A percentile compares a stretch with the other conserved stretches of the same genome.
Conservation (phyloP, 345 rosid species). For the Eucalyptus caleyi region DNA sequence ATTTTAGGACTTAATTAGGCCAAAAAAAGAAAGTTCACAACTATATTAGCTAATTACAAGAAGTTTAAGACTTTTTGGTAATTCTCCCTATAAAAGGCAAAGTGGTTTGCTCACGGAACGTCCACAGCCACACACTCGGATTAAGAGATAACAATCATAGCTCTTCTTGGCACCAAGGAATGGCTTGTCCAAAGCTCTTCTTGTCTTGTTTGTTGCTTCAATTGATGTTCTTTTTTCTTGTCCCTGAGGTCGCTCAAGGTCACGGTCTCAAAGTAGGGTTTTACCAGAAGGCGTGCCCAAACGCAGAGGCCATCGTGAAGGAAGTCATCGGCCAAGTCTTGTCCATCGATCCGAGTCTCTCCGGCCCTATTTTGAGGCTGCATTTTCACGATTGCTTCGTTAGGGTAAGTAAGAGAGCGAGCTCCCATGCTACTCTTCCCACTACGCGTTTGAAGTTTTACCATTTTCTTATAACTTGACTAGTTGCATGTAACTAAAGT, state of each 20-base stretch:
- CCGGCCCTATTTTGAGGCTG: slow-evolving; percentile 55
- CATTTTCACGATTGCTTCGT: slow-evolving; percentile 83
- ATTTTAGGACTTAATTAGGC: too few species aligned
- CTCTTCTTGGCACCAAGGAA: neutral
- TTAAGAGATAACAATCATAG: neutral
- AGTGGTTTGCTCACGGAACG: neutral
- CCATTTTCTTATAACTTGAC: neutral
- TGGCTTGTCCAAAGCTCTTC: neutral
- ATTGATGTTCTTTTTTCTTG: slow-evolving; percentile 2
- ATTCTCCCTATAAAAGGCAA: neutral
- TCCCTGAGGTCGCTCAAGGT: neutral
- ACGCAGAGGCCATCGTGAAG: slow-evolving; percentile 34
- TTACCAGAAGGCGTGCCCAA: slow-evolving; percentile 31
- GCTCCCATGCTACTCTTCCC: neutral
- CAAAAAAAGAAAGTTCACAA: too few species aligned
- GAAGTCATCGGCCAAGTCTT: slow-evolving; percentile 8
- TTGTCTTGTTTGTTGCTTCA: slow-evolving; percentile 1
- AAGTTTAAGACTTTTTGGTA: too few species aligned
- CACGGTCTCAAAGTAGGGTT: slow-evolving; percentile 39
- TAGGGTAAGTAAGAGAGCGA: slow-evolving; percentile 13
- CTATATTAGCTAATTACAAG: too few species aligned
- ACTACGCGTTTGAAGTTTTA: neutral
- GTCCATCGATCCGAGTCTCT: slow-evolving; percentile 26
- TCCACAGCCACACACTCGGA: neutral
- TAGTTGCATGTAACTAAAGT: neutral